Evolutionary conservation across 2,329 filamentous ascomycete species (phyloP).

Genomic region (Leptographium flavum): DNA sequence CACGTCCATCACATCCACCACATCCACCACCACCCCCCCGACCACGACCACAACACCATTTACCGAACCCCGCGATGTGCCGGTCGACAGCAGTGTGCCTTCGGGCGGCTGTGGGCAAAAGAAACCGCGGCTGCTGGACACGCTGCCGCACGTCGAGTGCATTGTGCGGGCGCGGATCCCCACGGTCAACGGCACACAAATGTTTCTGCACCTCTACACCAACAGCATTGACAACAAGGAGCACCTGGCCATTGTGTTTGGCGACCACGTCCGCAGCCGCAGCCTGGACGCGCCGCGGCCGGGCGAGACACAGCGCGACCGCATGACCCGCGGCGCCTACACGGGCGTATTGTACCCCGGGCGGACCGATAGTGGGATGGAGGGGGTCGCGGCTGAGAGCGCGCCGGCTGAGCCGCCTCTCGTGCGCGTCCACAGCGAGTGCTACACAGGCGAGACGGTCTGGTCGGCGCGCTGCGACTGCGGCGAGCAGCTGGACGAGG

Average conservation of each 20-base stretch:
- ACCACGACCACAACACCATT: conserved; percentile 16
- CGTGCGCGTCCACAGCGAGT: conserved; percentile 93
- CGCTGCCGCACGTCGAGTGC: conserved; percentile 76
- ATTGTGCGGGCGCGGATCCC: conserved; percentile 90
- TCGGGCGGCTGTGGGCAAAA: conserved; percentile 47
- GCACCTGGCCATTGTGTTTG: conserved; percentile 94
- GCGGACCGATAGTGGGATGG: conserved; percentile 56
- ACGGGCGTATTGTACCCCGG: conserved; percentile 78
- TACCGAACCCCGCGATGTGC: conserved; percentile 33
- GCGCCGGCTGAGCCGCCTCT: conserved; percentile 40
- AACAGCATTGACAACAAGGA: conserved; percentile 93
- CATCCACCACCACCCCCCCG: conserved; percentile 49
- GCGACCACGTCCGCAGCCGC: conserved; percentile 62
- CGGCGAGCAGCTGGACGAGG: conserved; percentile 93
- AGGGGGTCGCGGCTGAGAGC: neutral
- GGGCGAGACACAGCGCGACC: conserved; percentile 73
- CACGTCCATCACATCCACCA: conserved; percentile 70
- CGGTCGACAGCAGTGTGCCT: conserved; percentile 44
- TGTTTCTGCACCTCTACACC: conserved; percentile 91
- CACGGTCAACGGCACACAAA: conserved; percentile 80
- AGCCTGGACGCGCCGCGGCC: conserved; percentile 56
- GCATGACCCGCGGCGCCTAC: conserved; percentile 92
- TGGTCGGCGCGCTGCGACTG: conserved; percentile 98
- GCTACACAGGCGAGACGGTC: conserved; percentile 95
- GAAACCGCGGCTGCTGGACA: conserved; percentile 57